Conservation (phyloP, 2,329 filamentous ascomycete species). For the Cladosporium oxysporum region DNA sequence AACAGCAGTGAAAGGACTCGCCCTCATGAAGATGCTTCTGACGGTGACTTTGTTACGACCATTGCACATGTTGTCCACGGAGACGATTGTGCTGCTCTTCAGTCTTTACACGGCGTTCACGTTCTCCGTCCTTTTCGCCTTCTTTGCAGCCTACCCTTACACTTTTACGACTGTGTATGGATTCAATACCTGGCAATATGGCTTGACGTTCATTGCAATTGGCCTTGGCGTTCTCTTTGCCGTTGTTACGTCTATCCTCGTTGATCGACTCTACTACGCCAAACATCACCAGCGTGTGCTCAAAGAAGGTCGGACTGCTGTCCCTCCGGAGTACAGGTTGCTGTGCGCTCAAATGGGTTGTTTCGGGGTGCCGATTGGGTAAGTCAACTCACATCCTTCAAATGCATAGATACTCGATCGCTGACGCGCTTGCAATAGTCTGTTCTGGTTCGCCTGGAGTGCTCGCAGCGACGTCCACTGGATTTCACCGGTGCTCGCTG, state of each 20-base stretch:
- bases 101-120: conserved; percentile 36
- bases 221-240: conserved; percentile 66
- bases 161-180: conserved; percentile 69
- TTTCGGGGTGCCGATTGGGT: conserved; percentile 36
- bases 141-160: conserved; percentile 38
- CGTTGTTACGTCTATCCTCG: conserved; percentile 41
- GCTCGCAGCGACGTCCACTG: conserved; percentile 40
- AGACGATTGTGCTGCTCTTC: conserved; percentile 40
- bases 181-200: conserved; percentile 76
- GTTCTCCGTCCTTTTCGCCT: conserved; percentile 36
- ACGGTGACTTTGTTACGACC: conserved; percentile 37
- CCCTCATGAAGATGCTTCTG: conserved; percentile 33
- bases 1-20: conserved; percentile 32
- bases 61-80: conserved; percentile 37
- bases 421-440: conserved; percentile 12
- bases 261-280: conserved; percentile 43
- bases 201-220: conserved; percentile 73
- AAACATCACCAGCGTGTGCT: conserved; percentile 34
- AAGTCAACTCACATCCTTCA: conserved; percentile 4
- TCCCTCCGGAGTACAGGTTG: conserved; percentile 40
- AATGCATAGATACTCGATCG: background rate
- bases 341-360: conserved; percentile 40
- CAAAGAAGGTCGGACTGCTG: conserved; percentile 28
- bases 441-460: conserved; percentile 46
- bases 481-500: conserved; percentile 41